These are phyloP conservation scores for Torulaspora globosa DNA, from an alignment of 1,139 yeast species.

Conservation along the genomic window DNA sequence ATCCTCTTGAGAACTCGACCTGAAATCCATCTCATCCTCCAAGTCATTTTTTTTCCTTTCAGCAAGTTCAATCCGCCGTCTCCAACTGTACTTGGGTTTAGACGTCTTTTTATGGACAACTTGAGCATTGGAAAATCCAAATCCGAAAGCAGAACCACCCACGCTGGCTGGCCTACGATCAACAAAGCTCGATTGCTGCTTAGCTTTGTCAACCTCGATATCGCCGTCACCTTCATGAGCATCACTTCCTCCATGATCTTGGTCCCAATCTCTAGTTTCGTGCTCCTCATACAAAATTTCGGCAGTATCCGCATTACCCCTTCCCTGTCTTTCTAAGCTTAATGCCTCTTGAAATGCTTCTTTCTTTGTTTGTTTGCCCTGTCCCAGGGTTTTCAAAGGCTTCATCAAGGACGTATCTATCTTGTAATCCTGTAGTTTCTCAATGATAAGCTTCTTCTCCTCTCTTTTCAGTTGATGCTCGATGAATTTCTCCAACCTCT, in stretches of 20 bases:
- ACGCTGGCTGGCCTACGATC: slow-evolving; percentile 66
- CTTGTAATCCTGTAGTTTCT: slow-evolving; percentile 66
- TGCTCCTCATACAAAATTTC: slow-evolving; percentile 68
- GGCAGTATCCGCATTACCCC: slow-evolving; percentile 61
- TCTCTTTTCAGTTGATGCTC: slow-evolving; percentile 89
- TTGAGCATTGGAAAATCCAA: slow-evolving; percentile 54
- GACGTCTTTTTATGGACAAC: slow-evolving; percentile 48
- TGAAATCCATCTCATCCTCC: slow-evolving; percentile 48
- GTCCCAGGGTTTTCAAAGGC: slow-evolving; percentile 73
- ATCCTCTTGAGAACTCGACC: slow-evolving; percentile 34
- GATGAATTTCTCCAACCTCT: slow-evolving; percentile 69
- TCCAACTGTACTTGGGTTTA: slow-evolving; percentile 54
- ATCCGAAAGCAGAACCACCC: slow-evolving; percentile 62
- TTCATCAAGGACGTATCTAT: slow-evolving; percentile 67
- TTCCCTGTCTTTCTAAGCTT: slow-evolving; percentile 67
- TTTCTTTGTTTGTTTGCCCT: slow-evolving; percentile 65
- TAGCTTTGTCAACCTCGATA: slow-evolving; percentile 22
- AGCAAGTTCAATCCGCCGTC: slow-evolving; percentile 48
- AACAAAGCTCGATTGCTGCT: slow-evolving; percentile 50
- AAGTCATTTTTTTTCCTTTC: slow-evolving; percentile 39
- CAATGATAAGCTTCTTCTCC: slow-evolving; percentile 73
- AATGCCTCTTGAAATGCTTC: slow-evolving; percentile 75
- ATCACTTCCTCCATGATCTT: slow-evolving; percentile 30
- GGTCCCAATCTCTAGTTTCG: slow-evolving; percentile 61
- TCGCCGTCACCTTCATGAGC: slow-evolving; percentile 29